Percentiles rank a stretch among this genome's conserved stretches.
Conservation (phyloP, 805 yeast species). For the Spathaspora sp. region DNA sequence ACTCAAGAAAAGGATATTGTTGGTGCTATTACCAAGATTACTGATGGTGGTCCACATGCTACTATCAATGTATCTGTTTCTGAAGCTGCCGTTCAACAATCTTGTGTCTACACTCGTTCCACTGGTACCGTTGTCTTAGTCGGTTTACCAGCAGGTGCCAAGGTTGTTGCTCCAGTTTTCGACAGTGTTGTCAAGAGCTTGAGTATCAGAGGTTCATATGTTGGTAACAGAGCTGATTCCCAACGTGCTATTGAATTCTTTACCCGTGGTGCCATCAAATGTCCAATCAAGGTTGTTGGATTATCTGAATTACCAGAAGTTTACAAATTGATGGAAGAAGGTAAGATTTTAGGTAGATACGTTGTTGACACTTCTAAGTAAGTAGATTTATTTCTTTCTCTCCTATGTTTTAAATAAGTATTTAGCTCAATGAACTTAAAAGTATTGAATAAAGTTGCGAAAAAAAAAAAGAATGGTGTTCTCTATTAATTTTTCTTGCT, state of each 20-base stretch:
- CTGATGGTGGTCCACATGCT: slow-evolving; percentile 61
- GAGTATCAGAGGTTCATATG: slow-evolving; percentile 40
- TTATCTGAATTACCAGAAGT: slow-evolving; percentile 38
- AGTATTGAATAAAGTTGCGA: neutral
- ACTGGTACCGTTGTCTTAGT: slow-evolving; percentile 42
- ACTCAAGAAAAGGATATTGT: slow-evolving; percentile 48
- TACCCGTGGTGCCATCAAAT: slow-evolving; percentile 38
- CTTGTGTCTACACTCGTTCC: slow-evolving; percentile 37
- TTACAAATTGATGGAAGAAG: slow-evolving; percentile 39
- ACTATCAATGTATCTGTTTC: slow-evolving; percentile 50
- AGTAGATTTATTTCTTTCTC: neutral
- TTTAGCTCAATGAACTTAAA: neutral
- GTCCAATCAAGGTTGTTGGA: slow-evolving; percentile 39
- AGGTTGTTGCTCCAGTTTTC: slow-evolving; percentile 37
- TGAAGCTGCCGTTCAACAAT: slow-evolving; percentile 47
- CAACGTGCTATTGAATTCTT: slow-evolving; percentile 45
- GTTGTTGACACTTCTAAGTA: slow-evolving; percentile 41
- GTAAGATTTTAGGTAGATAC: slow-evolving; percentile 42
- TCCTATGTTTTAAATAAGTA: neutral
- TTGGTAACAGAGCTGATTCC: slow-evolving; percentile 45
- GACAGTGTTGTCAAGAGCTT: slow-evolving; percentile 38
- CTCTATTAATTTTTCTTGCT: no score
- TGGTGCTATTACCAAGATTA: slow-evolving; percentile 40
- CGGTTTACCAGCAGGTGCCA: slow-evolving; percentile 45
- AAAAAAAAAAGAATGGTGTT: neutral